phyloP scores from a whole-genome alignment of 805 yeast genomes.

The Grigorovia transvaalensis region DNA sequence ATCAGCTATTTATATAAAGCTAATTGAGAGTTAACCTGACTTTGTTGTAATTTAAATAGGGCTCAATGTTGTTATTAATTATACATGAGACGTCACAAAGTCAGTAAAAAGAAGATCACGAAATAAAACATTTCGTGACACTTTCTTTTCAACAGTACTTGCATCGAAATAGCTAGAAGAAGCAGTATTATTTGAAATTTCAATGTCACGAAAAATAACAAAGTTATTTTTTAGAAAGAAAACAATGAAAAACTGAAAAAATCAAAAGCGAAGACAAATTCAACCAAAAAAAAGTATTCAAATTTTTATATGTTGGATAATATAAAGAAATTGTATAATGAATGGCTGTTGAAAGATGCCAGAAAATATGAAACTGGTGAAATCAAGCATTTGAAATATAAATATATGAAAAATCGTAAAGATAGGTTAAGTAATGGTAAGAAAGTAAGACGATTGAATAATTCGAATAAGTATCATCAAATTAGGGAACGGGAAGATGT shows the following conservation, averaged over 20 bases:
- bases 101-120: no score
- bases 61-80: no score
- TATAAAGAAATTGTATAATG: not conserved
- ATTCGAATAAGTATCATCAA: not conserved
- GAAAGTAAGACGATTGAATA: constrained; percentile 6
- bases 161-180: no score
- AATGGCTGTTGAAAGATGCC: constrained; percentile 13
- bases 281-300: not conserved
- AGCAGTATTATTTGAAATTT: no score
- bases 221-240: not conserved
- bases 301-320: not conserved
- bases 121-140: no score
- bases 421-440: not conserved
- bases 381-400: constrained; percentile 12
- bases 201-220: no score
- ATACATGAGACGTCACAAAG: no score
- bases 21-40: no score
- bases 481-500: not conserved
- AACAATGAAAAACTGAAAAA: no score
- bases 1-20: no score
- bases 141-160: no score
- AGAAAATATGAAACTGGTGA: constrained; percentile 15
- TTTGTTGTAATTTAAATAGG: no score
- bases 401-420: constrained; percentile 3
- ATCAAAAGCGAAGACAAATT: not conserved